Percentiles rank a stretch among this genome's conserved stretches.
Conservation (phyloP, 306 rosid genomes). For the Acacia confusa region DNA sequence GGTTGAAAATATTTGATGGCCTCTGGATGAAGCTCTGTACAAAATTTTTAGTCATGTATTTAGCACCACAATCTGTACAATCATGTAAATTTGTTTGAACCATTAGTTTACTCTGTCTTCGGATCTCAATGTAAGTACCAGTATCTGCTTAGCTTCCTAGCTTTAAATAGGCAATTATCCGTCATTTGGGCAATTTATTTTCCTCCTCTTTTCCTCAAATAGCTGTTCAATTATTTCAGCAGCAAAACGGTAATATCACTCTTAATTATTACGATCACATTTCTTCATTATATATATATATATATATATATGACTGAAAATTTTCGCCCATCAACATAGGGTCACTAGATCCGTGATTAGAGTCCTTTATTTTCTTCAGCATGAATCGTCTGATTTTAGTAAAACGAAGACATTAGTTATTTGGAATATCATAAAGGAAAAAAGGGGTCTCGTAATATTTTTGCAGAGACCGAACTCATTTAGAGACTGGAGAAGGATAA, state of each 20-base stretch:
- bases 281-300: not conserved
- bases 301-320: not conserved
- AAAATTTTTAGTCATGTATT: slow-evolving; percentile 46
- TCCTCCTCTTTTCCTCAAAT: not conserved
- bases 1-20: slow-evolving; percentile 60
- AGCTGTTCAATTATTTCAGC: not conserved
- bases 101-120: slow-evolving; percentile 17
- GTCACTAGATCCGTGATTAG: not conserved
- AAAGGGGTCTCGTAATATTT: not conserved
- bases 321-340: not conserved
- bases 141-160: not conserved
- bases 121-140: slow-evolving; percentile 18
- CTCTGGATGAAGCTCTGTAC: slow-evolving; percentile 68
- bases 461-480: not conserved
- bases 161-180: not conserved
- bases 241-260: not conserved
- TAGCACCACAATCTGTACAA: slow-evolving; percentile 44
- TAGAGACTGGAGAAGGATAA: not conserved
- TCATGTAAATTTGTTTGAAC: slow-evolving; percentile 29
- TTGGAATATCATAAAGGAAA: not conserved
- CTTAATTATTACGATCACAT: not conserved
- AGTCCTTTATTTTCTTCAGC: not conserved
- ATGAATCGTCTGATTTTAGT: not conserved
- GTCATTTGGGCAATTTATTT: not conserved
- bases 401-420: not conserved